phyloP scores from a whole-genome alignment of 225 moss, liverwort and hornwort species.

The Straminergon stramineum region DNA sequence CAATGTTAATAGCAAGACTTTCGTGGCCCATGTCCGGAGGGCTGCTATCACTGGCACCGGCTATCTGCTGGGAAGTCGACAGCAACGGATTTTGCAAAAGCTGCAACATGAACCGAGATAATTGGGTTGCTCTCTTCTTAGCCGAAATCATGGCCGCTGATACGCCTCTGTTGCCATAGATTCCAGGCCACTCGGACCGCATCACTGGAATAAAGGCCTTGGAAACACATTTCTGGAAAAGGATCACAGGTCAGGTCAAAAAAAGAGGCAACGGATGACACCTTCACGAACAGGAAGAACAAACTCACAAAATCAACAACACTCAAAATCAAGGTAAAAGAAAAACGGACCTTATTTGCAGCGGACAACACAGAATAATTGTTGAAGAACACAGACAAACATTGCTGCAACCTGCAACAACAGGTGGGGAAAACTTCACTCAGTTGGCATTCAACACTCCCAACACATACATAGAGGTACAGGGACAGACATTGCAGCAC shows the following conservation, averaged over 20 bases:
- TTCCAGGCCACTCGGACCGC: conserved; percentile 83
- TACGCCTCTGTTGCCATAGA: conserved; percentile 40
- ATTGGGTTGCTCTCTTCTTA: conserved; percentile 57
- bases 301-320: neutral
- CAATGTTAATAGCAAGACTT: conserved; percentile 44
- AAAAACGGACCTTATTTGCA: conserved; percentile 53
- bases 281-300: neutral
- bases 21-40: conserved; percentile 34
- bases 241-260: neutral
- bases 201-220: conserved; percentile 68
- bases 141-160: conserved; percentile 44
- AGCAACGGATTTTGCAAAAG: conserved; percentile 59
- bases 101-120: conserved; percentile 79
- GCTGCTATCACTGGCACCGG: conserved; percentile 9
- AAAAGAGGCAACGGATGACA: neutral
- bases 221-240: conserved; percentile 64
- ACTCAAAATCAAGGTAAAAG: neutral
- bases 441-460: neutral
- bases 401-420: conserved; percentile 56
- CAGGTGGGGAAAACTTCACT: neutral
- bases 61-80: conserved; percentile 11
- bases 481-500: neutral
- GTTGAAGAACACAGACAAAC: conserved; percentile 75
- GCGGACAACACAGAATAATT: conserved; percentile 65
- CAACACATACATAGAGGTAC: neutral